Conservation (phyloP, 176 grass and related monocot genomes). For the Areca catechu region DNA sequence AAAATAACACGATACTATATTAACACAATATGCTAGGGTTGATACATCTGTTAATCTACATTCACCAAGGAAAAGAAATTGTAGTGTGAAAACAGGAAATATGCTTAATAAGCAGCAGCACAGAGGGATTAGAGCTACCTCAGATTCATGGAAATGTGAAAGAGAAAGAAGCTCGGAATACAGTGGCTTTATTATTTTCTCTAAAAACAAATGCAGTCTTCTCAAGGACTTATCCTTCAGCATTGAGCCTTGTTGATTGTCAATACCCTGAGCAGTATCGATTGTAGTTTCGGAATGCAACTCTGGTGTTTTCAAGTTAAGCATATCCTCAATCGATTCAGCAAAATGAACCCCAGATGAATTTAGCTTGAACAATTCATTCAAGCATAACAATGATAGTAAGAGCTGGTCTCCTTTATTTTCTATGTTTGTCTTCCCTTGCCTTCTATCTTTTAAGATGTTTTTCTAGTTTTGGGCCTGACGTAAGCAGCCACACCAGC, state of each 20-base stretch:
- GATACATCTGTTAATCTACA: too few species aligned
- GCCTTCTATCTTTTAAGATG: conserved; percentile 36
- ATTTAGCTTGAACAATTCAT: conserved; percentile 51
- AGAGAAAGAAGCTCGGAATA: conserved; percentile 36
- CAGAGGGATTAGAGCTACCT: conserved; percentile 37
- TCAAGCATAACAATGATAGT: conserved; percentile 52
- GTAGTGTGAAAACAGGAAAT: too few species aligned
- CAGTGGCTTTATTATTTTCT: conserved; percentile 47
- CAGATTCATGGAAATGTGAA: conserved; percentile 64
- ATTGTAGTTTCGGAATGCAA: conserved; percentile 27
- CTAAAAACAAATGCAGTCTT: conserved; percentile 33
- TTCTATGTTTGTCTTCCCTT: conserved; percentile 48
- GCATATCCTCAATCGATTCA: conserved; percentile 36
- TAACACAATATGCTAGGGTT: too few species aligned
- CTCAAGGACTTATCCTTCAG: conserved; percentile 14
- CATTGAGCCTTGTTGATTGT: conserved; percentile 10
- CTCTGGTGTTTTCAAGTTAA: conserved; percentile 27
- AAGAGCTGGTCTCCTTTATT: conserved; percentile 48
- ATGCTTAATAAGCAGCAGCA: neutral
- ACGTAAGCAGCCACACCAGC: conserved; percentile 46
- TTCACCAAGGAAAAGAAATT: too few species aligned
- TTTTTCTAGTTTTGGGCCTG: conserved; percentile 39
- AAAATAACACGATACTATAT: too few species aligned
- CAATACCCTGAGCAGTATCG: conserved; percentile 14
- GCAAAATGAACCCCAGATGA: conserved; percentile 30